Evolutionary conservation across 495 filamentous ascomycete species (phyloP).

Genomic region (Schizothecium vesticola): DNA sequence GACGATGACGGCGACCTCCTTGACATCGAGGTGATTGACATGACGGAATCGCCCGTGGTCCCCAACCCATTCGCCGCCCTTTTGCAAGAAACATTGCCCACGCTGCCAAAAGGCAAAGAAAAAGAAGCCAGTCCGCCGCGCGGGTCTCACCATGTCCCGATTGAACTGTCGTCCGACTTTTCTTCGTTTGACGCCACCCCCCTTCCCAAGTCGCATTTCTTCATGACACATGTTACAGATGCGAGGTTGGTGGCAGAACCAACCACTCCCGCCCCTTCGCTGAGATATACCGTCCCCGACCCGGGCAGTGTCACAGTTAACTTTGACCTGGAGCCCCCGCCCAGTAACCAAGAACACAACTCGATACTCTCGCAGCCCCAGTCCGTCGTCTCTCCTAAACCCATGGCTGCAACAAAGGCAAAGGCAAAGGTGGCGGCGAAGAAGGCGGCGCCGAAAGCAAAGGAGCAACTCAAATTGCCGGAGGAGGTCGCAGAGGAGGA

Average conservation of each 20-base stretch:
- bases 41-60: slow-evolving; percentile 42
- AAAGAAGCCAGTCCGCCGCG: background rate
- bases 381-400: slow-evolving; percentile 7
- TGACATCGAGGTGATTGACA: slow-evolving; percentile 52
- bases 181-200: background rate
- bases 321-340: slow-evolving; percentile 25
- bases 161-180: slow-evolving; percentile 15
- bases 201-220: slow-evolving; percentile 8
- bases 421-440: background rate
- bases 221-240: slow-evolving; percentile 6
- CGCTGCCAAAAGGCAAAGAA: background rate
- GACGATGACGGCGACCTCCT: slow-evolving; percentile 56
- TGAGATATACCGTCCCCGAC: background rate
- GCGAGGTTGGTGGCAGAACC: background rate
- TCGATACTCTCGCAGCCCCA: slow-evolving; percentile 19
- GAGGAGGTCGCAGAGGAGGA: background rate
- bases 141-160: slow-evolving; percentile 5
- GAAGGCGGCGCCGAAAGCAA: background rate
- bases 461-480: background rate
- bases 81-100: background rate
- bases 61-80: background rate
- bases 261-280: background rate
- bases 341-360: slow-evolving; percentile 31
- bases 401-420: background rate
- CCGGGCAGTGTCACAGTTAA: background rate